phyloP scores from a whole-genome alignment of 768 basidiomycete genomes.

The Hypholoma sublateritium region DNA sequence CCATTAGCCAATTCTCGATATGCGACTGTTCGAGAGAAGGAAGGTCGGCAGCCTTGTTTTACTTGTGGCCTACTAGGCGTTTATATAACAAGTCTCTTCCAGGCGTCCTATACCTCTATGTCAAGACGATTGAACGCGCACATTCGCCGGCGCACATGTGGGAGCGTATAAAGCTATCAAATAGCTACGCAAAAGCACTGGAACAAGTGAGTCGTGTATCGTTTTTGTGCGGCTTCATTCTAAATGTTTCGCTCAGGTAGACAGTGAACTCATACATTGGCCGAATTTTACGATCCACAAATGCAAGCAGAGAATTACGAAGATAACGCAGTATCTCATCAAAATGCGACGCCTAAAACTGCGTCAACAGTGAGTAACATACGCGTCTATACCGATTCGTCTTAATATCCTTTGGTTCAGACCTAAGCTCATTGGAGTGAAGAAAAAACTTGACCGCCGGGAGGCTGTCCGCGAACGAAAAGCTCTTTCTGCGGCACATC shows the following conservation, averaged over 20 bases:
- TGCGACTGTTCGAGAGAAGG: constrained; percentile 96
- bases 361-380: constrained; percentile 70
- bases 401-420: constrained; percentile 36
- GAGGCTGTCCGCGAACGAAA: constrained; percentile 93
- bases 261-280: constrained; percentile 95
- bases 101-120: constrained; percentile 90
- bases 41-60: constrained; percentile 54
- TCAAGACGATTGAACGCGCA: constrained; percentile 97
- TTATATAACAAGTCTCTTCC: neutral
- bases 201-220: constrained; percentile 67
- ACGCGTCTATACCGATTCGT: neutral
- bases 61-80: neutral
- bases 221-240: neutral
- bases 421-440: constrained; percentile 90
- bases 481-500: constrained; percentile 91
- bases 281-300: constrained; percentile 97
- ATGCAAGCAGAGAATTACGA: constrained; percentile 98
- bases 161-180: constrained; percentile 91
- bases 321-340: constrained; percentile 98
- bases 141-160: constrained; percentile 97
- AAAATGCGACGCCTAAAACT: constrained; percentile 93
- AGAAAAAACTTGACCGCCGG: constrained; percentile 94
- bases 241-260: constrained; percentile 60
- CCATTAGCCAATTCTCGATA: constrained; percentile 98
- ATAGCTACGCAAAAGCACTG: constrained; percentile 92